Base-by-base conservation (phyloP, 2,329 filamentous ascomycete genomes). In the Exophiala phaeomuriformis region DNA sequence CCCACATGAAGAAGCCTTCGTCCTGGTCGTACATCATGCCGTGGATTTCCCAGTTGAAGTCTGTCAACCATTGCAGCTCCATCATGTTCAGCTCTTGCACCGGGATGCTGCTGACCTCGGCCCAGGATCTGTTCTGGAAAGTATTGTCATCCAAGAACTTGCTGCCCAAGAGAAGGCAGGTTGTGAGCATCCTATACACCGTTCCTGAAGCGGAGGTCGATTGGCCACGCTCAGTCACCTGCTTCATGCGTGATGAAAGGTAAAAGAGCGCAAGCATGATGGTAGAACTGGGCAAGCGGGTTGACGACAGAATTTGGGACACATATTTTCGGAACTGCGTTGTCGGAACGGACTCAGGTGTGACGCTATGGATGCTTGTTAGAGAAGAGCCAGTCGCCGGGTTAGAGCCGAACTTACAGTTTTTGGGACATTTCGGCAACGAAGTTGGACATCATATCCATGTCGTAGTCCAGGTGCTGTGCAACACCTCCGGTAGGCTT, bases 111-210 rank as follows among this genome's bases (percentile, higher is more conserved):
- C 89, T 95, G 49, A 96, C 90, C 67, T 96, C 90, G 3, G 90
- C 88, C 90, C 90, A 96, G 1, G 90, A 95, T 51, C 88, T 86
- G 73, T 95, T 96, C 77, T 95, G 90, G 72, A 96, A 96, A 4
- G 90, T 96, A 72, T 95, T 95, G 76, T 95, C 90, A 66, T 96
- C 90, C 61, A 95, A 76, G 66, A 95, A 96, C 74, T 96, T 96
- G 81, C 89, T 95, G 56, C 89, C 90, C 49, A 96, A 77, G 48
- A 96, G 79, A 53, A 96, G 75, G 5, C 86, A 83, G 36, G 91
- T 86, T 4, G 90, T 95, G 60, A 95, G 78, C 74, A 94, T 85
- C 56, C 89, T 86, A 78, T 91, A 95, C 51, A 94, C 80, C 67
- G 93, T 84, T 41, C 85, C 85, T 51, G 75, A 80, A 39, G 74